These are phyloP conservation scores for Hapsidospora chrysogenum DNA, from an alignment of 495 filamentous ascomycete species.

Conservation along the genomic window DNA sequence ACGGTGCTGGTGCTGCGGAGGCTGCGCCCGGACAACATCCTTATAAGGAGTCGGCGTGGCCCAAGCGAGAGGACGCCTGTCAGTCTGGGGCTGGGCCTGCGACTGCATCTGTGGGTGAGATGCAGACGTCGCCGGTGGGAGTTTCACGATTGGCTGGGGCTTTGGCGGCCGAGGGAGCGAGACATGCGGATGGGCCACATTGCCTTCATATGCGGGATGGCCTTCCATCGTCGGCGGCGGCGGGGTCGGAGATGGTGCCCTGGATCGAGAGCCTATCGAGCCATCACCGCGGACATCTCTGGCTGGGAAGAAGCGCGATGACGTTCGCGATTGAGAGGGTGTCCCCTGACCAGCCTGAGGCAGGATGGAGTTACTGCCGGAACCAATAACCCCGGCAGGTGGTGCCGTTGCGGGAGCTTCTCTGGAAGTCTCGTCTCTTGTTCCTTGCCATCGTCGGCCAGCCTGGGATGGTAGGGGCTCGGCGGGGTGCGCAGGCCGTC, in stretches of 20 bases:
- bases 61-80: not conserved
- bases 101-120: conserved; percentile 1
- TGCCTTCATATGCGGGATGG: conserved; percentile 57
- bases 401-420: not conserved
- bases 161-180: conserved; percentile 49
- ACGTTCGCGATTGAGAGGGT: conserved; percentile 6
- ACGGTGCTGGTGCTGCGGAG: not conserved
- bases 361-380: not conserved
- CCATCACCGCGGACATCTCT: conserved; percentile 23
- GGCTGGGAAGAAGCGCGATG: conserved; percentile 54
- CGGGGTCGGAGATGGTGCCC: conserved; percentile 37
- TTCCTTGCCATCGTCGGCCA: not conserved
- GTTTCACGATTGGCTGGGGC: conserved; percentile 52
- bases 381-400: not conserved
- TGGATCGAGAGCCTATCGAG: no score
- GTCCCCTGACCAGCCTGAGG: conserved; percentile 1
- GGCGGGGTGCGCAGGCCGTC: not conserved
- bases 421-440: not conserved
- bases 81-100: not conserved
- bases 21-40: not conserved
- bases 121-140: conserved; percentile 37
- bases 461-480: not conserved
- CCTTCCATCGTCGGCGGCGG: conserved; percentile 55
- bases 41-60: not conserved
- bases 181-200: conserved; percentile 46